Evolutionary conservation across 192 early-diverging fungal genomes (phyloP).

Genomic region (Backusella liffmaniae): DNA sequence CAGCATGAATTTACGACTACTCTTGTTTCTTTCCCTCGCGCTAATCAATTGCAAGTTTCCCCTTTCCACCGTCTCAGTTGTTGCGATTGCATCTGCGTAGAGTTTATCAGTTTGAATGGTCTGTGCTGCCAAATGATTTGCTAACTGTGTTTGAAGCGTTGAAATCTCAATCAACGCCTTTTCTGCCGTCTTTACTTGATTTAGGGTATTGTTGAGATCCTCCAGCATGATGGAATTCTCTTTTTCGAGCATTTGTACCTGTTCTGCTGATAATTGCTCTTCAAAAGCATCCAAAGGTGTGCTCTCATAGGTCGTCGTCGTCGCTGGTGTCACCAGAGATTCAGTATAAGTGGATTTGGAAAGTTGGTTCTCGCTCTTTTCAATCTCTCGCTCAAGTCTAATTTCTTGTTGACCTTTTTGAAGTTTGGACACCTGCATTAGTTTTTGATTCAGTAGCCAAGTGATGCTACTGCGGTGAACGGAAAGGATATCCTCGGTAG

Average conservation of each 20-base stretch:
- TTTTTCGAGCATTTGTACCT: slow-evolving; percentile 61
- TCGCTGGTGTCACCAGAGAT: neutral
- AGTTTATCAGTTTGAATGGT: slow-evolving; percentile 71
- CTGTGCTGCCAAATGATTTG: slow-evolving; percentile 69
- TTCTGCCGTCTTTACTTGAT: slow-evolving; percentile 66
- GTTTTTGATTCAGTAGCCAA: slow-evolving; percentile 64
- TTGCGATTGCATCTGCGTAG: slow-evolving; percentile 69
- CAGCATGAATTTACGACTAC: slow-evolving; percentile 74
- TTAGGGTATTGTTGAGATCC: slow-evolving; percentile 68
- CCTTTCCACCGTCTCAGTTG: slow-evolving; percentile 57
- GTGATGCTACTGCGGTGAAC: slow-evolving; percentile 68
- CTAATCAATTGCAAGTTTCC: slow-evolving; percentile 67
- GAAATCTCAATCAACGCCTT: slow-evolving; percentile 72
- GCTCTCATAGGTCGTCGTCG: neutral
- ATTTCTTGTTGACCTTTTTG: slow-evolving; percentile 74
- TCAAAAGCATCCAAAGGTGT: slow-evolving; percentile 44
- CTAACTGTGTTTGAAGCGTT: slow-evolving; percentile 64
- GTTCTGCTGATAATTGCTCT: slow-evolving; percentile 44
- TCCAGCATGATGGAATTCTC: slow-evolving; percentile 70
- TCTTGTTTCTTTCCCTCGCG: slow-evolving; percentile 61
- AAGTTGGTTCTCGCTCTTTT: slow-evolving; percentile 56
- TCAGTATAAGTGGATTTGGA: slow-evolving; percentile 14
- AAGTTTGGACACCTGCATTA: slow-evolving; percentile 62
- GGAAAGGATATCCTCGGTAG: slow-evolving; percentile 52
- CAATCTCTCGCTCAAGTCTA: slow-evolving; percentile 62